Evolutionary conservation across 31 red algal genomes (phyloP).

Genomic region (Asparagopsis taxiformis): DNA sequence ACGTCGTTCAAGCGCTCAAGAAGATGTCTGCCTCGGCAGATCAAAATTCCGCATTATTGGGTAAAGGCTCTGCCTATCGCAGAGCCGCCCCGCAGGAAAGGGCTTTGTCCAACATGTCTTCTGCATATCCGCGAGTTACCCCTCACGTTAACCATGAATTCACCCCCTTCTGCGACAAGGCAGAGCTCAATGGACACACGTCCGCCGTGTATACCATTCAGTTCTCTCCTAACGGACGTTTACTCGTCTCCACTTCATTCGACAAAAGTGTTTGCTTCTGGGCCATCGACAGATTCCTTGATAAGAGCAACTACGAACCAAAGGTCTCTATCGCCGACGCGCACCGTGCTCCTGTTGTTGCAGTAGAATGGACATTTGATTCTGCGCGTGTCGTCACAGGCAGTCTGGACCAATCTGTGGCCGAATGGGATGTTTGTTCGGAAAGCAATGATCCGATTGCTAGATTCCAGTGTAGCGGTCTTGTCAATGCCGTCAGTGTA

Average conservation of each 20-base stretch:
- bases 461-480: constrained; percentile 23
- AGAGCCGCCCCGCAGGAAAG: constrained; percentile 1
- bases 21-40: constrained; percentile 1
- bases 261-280: constrained; percentile 67
- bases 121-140: not conserved
- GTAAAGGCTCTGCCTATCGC: constrained; percentile 17
- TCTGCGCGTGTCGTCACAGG: constrained; percentile 41
- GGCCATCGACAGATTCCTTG: constrained; percentile 41
- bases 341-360: constrained; percentile 50
- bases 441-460: constrained; percentile 4
- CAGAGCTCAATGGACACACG: constrained; percentile 57
- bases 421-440: constrained; percentile 71
- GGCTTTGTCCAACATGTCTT: not conserved
- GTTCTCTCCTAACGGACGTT: constrained; percentile 58
- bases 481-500: constrained; percentile 60
- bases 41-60: not conserved
- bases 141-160: not conserved
- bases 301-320: constrained; percentile 18
- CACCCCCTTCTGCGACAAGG: constrained; percentile 21
- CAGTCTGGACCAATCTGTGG: constrained; percentile 50
- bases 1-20: constrained; percentile 9
- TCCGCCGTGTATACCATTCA: constrained; percentile 71
- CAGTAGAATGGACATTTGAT: constrained; percentile 56
- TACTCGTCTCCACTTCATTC: constrained; percentile 62
- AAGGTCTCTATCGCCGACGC: constrained; percentile 45